Evolutionary conservation across 129 eudicot species (phyloP), one percentile per base, ranked within the genome.

Genomic region (Oenanthe sinensis): DNA sequence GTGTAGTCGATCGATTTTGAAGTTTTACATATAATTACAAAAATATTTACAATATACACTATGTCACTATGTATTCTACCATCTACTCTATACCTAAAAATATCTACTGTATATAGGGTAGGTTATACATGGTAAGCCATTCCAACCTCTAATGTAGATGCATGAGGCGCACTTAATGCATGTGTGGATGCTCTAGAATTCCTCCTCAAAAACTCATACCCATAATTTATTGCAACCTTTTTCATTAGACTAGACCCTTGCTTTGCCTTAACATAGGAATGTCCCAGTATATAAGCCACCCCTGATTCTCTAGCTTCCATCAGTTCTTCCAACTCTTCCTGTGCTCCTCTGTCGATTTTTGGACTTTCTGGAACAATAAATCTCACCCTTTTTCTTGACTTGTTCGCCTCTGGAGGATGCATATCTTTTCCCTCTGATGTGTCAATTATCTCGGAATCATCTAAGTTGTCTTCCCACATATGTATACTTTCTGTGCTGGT

Each of bases 301-400:
- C 98, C 98, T 0, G 97, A 96, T 81, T 91, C 98, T 75, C 97
- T 60, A 3, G 97, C 98, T 71, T 94, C 98, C 93, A 85, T 87
- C 39, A 94, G 82, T 12, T 91, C 98, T 37, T 75, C 63, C 77
- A 91, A 79, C 88, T 91, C 98, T 2, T 81, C 88, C 42, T 82
- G 78, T 1, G 97, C 84, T 7, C 22, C 86, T 2, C 47, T 77
- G 4, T 90, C 87, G 19, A 90, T 90, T 71, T 85, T 82, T 5
- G 91, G 91, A 79, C 87, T 87, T 77, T 95, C 99, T 0, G 99
- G 97, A 7, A 96, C 84, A 17, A 88, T 46, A 75, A 96, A 96
- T 78, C 99, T 83, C 24, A 96, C 99, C 69, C 92, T 79, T 87
- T 96, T 96, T 83, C 85, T 83, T 8, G 89, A 79, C 10, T 79